Evolutionary conservation across 2,329 filamentous ascomycete species (phyloP).

Genomic region (Emergomyces pasteurianus): DNA sequence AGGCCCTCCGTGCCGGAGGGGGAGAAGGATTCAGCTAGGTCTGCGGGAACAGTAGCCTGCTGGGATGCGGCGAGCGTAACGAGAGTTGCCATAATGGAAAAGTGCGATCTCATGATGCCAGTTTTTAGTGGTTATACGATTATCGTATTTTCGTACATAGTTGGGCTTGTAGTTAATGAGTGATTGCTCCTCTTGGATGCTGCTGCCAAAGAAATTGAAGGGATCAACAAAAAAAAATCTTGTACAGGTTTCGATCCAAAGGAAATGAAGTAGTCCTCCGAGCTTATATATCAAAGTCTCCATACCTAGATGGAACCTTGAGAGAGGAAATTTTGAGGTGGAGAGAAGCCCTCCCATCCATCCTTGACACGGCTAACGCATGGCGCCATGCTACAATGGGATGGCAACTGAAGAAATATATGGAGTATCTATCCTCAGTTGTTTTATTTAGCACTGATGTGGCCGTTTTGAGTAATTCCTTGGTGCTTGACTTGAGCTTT

Average conservation of each 20-base stretch:
- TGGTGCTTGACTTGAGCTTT: background rate
- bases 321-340: background rate
- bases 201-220: background rate
- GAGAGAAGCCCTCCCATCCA: background rate
- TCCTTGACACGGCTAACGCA: background rate
- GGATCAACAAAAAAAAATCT: background rate
- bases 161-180: background rate
- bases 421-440: background rate
- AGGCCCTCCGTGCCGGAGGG: background rate
- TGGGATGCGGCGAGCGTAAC: constrained; percentile 4
- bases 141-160: background rate
- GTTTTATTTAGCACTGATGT: background rate
- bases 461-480: background rate
- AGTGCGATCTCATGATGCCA: background rate
- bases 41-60: constrained; percentile 2
- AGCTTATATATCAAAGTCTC: background rate
- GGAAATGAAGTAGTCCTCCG: background rate
- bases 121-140: background rate
- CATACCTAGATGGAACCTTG: background rate
- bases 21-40: constrained; percentile 3
- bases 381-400: background rate
- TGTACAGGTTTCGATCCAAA: background rate
- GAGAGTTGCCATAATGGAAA: constrained; percentile 5
- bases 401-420: background rate
- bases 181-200: background rate